Conservation (phyloP, 768 basidiomycete genomes). For the Strobilomyces confusus region DNA sequence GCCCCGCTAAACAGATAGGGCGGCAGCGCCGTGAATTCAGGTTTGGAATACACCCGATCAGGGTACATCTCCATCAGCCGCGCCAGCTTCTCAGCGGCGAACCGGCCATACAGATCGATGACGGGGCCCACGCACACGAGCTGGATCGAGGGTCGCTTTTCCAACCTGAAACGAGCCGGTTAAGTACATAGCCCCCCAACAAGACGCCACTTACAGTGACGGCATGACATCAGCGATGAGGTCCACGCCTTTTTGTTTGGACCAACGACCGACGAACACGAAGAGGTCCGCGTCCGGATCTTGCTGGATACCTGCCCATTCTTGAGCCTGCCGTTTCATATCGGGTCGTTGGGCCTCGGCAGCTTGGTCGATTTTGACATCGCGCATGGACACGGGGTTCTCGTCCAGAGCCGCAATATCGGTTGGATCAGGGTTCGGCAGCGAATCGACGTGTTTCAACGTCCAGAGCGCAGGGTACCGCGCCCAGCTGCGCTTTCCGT, state of each 20-base stretch:
- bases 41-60: slow-evolving; percentile 92
- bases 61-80: slow-evolving; percentile 95
- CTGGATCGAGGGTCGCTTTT: slow-evolving; percentile 83
- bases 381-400: slow-evolving; percentile 62
- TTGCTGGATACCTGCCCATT: slow-evolving; percentile 92
- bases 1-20: slow-evolving; percentile 93
- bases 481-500: slow-evolving; percentile 95
- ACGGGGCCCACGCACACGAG: slow-evolving; percentile 89
- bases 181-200: background rate
- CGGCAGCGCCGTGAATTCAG: slow-evolving; percentile 91
- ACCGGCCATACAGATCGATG: slow-evolving; percentile 92
- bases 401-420: slow-evolving; percentile 93
- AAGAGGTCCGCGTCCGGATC: slow-evolving; percentile 88
- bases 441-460: slow-evolving; percentile 89
- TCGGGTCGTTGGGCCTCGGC: slow-evolving; percentile 92
- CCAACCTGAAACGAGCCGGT: slow-evolving; percentile 47
- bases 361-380: slow-evolving; percentile 71
- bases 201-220: slow-evolving; percentile 52
- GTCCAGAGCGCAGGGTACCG: slow-evolving; percentile 97
- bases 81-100: slow-evolving; percentile 90
- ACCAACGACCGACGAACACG: slow-evolving; percentile 97
- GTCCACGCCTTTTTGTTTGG: slow-evolving; percentile 98
- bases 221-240: slow-evolving; percentile 96
- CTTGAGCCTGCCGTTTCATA: slow-evolving; percentile 86
- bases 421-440: slow-evolving; percentile 92